Conservation (phyloP, 495 filamentous ascomycete genomes). For the Talaromyces trachyspermus region DNA sequence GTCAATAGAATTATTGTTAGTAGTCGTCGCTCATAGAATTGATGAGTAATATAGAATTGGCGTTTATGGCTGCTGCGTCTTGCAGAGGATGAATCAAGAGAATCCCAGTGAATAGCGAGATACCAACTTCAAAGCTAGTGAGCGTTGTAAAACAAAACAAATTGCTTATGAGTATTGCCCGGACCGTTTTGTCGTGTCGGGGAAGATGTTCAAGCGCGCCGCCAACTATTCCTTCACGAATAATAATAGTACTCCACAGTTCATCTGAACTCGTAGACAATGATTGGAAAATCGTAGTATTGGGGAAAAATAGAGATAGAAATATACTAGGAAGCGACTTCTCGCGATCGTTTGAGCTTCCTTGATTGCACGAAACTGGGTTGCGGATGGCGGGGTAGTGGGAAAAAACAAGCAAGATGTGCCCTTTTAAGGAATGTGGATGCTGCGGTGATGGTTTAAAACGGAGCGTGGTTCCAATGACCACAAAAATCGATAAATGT, state of each 20-base stretch:
- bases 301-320: not conserved
- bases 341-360: not conserved
- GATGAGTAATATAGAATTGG: no score
- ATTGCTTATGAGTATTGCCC: no score
- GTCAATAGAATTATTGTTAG: no score
- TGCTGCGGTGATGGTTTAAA: no score
- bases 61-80: no score
- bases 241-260: not conserved
- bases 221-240: not conserved
- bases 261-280: not conserved
- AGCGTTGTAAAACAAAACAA: no score
- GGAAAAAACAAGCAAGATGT: not conserved
- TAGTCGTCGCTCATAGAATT: no score
- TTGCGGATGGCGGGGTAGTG: conserved; percentile 10
- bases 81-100: no score
- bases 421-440: not conserved
- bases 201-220: not conserved
- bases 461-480: no score
- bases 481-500: not conserved
- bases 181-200: not conserved
- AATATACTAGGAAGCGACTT: not conserved
- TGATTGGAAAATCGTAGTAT: not conserved
- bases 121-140: no score
- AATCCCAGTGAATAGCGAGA: no score
- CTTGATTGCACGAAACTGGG: not conserved